phyloP scores from a whole-genome alignment of 179 eudicot species.

The Carnegiea gigantea region DNA sequence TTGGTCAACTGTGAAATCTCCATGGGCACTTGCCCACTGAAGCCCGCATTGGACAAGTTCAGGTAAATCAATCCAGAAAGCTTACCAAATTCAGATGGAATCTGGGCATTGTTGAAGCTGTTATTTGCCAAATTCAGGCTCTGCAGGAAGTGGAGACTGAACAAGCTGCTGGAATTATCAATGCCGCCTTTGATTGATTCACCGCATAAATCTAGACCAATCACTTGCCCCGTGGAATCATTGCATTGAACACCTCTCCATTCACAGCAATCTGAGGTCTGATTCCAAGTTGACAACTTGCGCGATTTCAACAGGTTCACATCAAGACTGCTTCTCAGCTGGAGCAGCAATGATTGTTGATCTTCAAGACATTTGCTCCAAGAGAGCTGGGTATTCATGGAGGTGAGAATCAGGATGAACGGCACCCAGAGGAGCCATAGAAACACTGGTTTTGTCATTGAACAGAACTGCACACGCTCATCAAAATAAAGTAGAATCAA shows the following conservation, averaged over 20 bases:
- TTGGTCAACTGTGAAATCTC: conserved; percentile 34
- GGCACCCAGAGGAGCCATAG: conserved; percentile 18
- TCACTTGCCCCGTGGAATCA: conserved; percentile 27
- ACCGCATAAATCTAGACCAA: conserved; percentile 32
- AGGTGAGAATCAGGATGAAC: conserved; percentile 5
- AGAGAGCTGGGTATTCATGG: conserved; percentile 7
- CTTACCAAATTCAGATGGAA: conserved; percentile 27
- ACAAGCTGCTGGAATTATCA: conserved; percentile 23
- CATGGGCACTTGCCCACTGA: conserved; percentile 40
- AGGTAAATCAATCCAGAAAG: conserved; percentile 34
- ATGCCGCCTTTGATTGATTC: conserved; percentile 15
- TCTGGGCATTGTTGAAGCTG: conserved; percentile 16
- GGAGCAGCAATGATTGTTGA: conserved; percentile 25
- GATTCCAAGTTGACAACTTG: conserved; percentile 15
- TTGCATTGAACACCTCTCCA: conserved; percentile 37
- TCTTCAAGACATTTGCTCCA: conserved; percentile 15
- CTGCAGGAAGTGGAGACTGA: conserved; percentile 31
- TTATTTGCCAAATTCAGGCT: conserved; percentile 40
- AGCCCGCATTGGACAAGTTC: conserved; percentile 43
- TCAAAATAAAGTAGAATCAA: not conserved
- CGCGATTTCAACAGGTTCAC: not conserved
- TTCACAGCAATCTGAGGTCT: conserved; percentile 29
- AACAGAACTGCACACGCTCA: conserved; percentile 13
- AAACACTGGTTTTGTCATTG: conserved; percentile 20
- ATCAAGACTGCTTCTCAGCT: conserved; percentile 17